phyloP scores from a whole-genome alignment of 2,329 filamentous ascomycete species.

The Trichoderma koningiopsis region DNA sequence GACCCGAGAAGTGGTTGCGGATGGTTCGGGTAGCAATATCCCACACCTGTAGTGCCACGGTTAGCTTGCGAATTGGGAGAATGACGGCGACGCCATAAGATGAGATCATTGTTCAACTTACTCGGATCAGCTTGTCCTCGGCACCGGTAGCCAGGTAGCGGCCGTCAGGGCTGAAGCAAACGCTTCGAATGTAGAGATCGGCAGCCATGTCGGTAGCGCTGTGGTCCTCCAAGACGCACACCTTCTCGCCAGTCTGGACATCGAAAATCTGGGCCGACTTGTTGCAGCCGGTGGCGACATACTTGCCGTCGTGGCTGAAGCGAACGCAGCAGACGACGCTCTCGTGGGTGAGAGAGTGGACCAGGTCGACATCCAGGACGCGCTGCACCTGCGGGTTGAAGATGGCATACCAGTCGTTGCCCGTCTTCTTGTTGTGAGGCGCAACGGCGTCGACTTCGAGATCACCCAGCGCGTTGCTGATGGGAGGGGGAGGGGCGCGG shows the following conservation, averaged over 20 bases:
- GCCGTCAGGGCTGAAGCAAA: slow-evolving; percentile 97
- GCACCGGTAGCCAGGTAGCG: slow-evolving; percentile 93
- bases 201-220: slow-evolving; percentile 77
- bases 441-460: slow-evolving; percentile 85
- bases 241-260: slow-evolving; percentile 80
- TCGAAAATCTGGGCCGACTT: slow-evolving; percentile 99
- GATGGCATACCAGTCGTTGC: slow-evolving; percentile 91
- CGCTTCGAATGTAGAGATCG: slow-evolving; percentile 94
- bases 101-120: slow-evolving; percentile 50
- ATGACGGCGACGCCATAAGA: neutral
- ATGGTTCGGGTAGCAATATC: slow-evolving; percentile 84
- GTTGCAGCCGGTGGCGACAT: slow-evolving; percentile 95
- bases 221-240: slow-evolving; percentile 88
- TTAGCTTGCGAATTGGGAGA: slow-evolving; percentile 1
- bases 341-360: slow-evolving; percentile 90
- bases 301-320: slow-evolving; percentile 94
- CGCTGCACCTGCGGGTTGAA: slow-evolving; percentile 93
- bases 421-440: slow-evolving; percentile 83
- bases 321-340: slow-evolving; percentile 98
- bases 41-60: slow-evolving; percentile 72
- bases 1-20: slow-evolving; percentile 90
- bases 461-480: slow-evolving; percentile 73
- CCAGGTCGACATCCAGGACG: slow-evolving; percentile 86
- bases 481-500: slow-evolving; percentile 50
- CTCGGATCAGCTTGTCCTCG: slow-evolving; percentile 94